A percentile compares a stretch with the other conserved stretches of the same genome.
Evolutionary conservation across 2,329 filamentous ascomycete genomes (phyloP).

Genomic region (Aspergillus cejpii): DNA sequence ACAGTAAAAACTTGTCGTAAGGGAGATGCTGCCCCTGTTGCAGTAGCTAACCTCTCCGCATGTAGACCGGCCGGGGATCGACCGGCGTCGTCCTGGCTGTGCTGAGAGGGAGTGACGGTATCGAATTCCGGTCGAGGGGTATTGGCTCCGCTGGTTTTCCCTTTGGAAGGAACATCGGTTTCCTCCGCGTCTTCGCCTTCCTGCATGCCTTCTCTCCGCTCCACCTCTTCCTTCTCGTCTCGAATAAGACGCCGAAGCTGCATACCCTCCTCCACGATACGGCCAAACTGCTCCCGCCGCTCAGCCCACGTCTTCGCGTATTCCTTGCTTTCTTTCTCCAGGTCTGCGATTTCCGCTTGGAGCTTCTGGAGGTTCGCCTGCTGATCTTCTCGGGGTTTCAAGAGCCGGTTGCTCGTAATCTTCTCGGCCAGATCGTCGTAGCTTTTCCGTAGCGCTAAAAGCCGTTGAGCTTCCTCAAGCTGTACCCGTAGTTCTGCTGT

Average conservation of each 20-base stretch:
- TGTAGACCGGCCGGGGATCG: conserved; percentile 22
- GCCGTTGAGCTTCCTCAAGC: conserved; percentile 68
- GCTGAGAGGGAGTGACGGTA: conserved; percentile 31
- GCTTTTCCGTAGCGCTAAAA: conserved; percentile 68
- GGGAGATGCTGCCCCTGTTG: conserved; percentile 32
- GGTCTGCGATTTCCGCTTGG: conserved; percentile 77
- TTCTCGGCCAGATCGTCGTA: conserved; percentile 85
- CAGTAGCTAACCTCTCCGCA: conserved; percentile 28
- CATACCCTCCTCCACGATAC: conserved; percentile 87
- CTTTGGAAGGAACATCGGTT: conserved; percentile 46
- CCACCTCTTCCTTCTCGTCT: conserved; percentile 92
- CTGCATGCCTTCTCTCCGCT: conserved; percentile 74
- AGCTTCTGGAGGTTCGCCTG: conserved; percentile 69
- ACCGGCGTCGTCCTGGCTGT: conserved; percentile 29
- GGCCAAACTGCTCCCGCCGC: conserved; percentile 75
- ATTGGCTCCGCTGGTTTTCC: conserved; percentile 43
- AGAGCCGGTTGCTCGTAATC: conserved; percentile 71
- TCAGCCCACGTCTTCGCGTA: conserved; percentile 81
- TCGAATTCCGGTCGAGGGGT: conserved; percentile 49
- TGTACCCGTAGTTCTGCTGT: conserved; percentile 66
- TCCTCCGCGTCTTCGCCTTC: conserved; percentile 55
- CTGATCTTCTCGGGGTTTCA: conserved; percentile 81
- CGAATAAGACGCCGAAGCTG: conserved; percentile 76
- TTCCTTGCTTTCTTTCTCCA: conserved; percentile 75
- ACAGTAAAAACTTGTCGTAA: conserved; percentile 33